phyloP scores from a whole-genome alignment of 2,329 filamentous ascomycete species.

The Colletotrichum sublineola region DNA sequence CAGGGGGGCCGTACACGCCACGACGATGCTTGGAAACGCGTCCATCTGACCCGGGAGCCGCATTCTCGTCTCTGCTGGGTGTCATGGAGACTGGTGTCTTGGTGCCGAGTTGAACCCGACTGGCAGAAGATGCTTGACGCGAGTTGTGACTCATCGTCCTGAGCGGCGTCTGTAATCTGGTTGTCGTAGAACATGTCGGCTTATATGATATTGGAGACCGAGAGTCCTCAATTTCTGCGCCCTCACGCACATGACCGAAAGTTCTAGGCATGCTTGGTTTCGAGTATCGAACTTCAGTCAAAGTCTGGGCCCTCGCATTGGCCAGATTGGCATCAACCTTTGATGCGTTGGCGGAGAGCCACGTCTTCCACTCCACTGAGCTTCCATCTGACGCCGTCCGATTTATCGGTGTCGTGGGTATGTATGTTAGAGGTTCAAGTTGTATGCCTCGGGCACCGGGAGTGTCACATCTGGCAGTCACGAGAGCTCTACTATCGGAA shows the following conservation, averaged over 20 bases:
- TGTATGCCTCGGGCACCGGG: neutral
- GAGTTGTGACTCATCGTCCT: conserved; percentile 20
- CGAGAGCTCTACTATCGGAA: neutral
- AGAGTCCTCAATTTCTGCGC: conserved; percentile 62
- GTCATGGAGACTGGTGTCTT: neutral
- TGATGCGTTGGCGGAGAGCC: conserved; percentile 65
- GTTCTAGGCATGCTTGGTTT: conserved; percentile 44
- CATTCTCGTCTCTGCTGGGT: conserved; percentile 30
- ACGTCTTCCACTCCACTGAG: conserved; percentile 68
- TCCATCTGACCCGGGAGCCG: conserved; percentile 16
- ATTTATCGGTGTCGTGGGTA: conserved; percentile 48
- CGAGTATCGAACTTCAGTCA: conserved; percentile 37
- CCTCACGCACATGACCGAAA: conserved; percentile 62
- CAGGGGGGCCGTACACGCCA: conserved; percentile 16
- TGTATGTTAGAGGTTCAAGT: conserved; percentile 5
- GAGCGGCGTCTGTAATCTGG: conserved; percentile 27
- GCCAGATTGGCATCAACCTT: conserved; percentile 46
- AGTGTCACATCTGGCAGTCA: neutral
- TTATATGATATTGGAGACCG: conserved; percentile 44
- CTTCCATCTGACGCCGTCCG: conserved; percentile 58
- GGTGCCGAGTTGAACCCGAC: conserved; percentile 9
- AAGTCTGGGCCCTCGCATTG: neutral
- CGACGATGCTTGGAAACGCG: conserved; percentile 1
- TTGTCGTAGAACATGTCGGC: neutral
- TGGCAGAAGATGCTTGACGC: conserved; percentile 29